These are phyloP conservation scores for Alternaria conjuncta DNA, from an alignment of 2,329 filamentous ascomycete species.

Conservation along the genomic window DNA sequence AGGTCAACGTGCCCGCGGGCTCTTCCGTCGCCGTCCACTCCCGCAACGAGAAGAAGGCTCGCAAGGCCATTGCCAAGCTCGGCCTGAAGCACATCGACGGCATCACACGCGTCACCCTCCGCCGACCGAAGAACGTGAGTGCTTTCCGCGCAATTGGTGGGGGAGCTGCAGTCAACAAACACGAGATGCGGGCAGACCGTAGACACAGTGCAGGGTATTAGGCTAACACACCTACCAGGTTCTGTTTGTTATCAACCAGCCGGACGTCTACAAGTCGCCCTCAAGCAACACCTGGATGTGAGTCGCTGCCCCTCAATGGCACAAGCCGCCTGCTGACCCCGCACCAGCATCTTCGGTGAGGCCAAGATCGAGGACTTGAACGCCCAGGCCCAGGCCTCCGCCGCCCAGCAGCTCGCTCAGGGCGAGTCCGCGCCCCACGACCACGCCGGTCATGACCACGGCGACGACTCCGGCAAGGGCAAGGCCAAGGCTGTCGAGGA, in stretches of 20 bases:
- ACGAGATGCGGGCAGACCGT: constrained; percentile 7
- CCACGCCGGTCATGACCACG: constrained; percentile 75
- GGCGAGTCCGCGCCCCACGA: constrained; percentile 69
- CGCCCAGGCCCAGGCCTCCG: constrained; percentile 94
- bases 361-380: constrained; percentile 99
- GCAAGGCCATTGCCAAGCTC: constrained; percentile 98
- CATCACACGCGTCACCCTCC: constrained; percentile 97
- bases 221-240: constrained; percentile 65
- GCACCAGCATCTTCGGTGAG: constrained; percentile 91
- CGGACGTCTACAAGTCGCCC: constrained; percentile 99
- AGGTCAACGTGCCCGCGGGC: constrained; percentile 77
- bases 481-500: constrained; percentile 75
- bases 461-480: constrained; percentile 65
- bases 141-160: constrained; percentile 22
- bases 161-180: constrained; percentile 11
- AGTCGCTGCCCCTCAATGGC: constrained; percentile 52
- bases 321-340: constrained; percentile 27
- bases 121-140: constrained; percentile 98
- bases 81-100: constrained; percentile 94
- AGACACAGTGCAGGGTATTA: constrained; percentile 10
- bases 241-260: constrained; percentile 99
- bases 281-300: constrained; percentile 99
- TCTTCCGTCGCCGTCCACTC: constrained; percentile 92
- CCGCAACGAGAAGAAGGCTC: constrained; percentile 99
- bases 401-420: constrained; percentile 91